A percentile compares a stretch with the other conserved stretches of the same genome.
Conservation (phyloP, 1,284 basidiomycete genomes). For the Phlebopus sp. region DNA sequence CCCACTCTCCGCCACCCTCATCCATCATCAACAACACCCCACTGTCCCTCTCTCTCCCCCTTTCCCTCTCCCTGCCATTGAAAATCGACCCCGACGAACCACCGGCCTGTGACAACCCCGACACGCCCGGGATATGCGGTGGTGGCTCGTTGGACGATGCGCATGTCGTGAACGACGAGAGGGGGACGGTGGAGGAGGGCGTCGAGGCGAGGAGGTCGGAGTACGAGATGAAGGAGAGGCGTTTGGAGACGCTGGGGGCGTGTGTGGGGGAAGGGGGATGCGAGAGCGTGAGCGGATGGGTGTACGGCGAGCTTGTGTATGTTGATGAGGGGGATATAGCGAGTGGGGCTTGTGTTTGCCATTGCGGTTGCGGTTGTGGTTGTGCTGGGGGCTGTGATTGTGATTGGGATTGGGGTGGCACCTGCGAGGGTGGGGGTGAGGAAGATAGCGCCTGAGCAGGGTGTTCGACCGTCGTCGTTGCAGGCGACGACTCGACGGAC, state of each 20-base stretch:
- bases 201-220: conserved; percentile 77
- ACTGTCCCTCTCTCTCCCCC: conserved; percentile 36
- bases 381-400: conserved; percentile 10
- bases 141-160: conserved; percentile 51
- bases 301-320: conserved; percentile 22
- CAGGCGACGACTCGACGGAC: conserved; percentile 38
- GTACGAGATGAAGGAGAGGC: conserved; percentile 84
- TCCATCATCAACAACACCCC: conserved; percentile 47
- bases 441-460: conserved; percentile 28
- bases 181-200: conserved; percentile 66
- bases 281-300: conserved; percentile 31
- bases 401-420: conserved; percentile 22
- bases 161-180: conserved; percentile 67
- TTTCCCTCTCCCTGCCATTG: too few relatives aligned
- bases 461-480: conserved; percentile 39
- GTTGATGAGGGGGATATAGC: conserved; percentile 26
- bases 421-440: conserved; percentile 10
- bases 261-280: conserved; percentile 57
- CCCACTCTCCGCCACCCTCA: conserved; percentile 77
- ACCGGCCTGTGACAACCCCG: conserved; percentile 38
- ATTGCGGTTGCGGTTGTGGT: conserved; percentile 7
- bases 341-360: conserved; percentile 19
- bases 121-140: conserved; percentile 62
- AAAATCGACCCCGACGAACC: too few relatives aligned
- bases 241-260: conserved; percentile 47